Base-by-base conservation (phyloP, 257 asterid genomes). In the Solanum pimpinellifolium region DNA sequence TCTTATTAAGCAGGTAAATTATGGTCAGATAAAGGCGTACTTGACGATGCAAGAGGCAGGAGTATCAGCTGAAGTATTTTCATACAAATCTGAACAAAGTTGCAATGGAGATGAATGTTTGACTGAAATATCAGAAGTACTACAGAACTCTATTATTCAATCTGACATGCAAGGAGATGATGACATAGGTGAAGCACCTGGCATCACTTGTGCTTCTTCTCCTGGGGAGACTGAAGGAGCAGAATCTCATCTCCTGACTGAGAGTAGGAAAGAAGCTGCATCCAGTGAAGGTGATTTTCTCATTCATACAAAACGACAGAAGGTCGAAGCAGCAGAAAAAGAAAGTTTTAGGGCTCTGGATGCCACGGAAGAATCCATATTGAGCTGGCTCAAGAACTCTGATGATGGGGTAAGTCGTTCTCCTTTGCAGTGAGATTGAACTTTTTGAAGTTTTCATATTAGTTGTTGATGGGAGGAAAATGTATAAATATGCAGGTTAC, bases 1-100 rank as follows among this genome's bases (percentile, higher is more conserved):
- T 84, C 44, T 68, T 29, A 84, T 44, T 88, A 70, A 72, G 76
- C 90, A 95, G 99, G 95, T 95, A 35, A 94, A 91, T 90, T 96
- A 95, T 83, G 5, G 15, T 66, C 98, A 94, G 90, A 96, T 95
- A 78, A 93, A 91, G 91, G 88, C 90, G 60, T 90, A 83, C 88
- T 88, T 96, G 94, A 41, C 78, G 80, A 91, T 94, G 92, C 97
- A 91, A 87, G 98, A 95, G 87, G 88, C 89, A 88, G 97, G 96
- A 88, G 80, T 87, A 44, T 70, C 93, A 69, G 70, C 46, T n/a
- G 90, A 82, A 18, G 87, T 84, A 59, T 23, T 89, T 88, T 76
- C 87, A 84, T 88, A 93, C 80, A 82, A 81, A 83, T 84, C 78
- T 49, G 91, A 87, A 77, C 90, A 85, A 70, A 83, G 84, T 83